Evolutionary conservation across 2,329 filamentous ascomycete genomes (phyloP), one percentile per base, ranked within the genome.

Genomic region (Diaporthe destruens): DNA sequence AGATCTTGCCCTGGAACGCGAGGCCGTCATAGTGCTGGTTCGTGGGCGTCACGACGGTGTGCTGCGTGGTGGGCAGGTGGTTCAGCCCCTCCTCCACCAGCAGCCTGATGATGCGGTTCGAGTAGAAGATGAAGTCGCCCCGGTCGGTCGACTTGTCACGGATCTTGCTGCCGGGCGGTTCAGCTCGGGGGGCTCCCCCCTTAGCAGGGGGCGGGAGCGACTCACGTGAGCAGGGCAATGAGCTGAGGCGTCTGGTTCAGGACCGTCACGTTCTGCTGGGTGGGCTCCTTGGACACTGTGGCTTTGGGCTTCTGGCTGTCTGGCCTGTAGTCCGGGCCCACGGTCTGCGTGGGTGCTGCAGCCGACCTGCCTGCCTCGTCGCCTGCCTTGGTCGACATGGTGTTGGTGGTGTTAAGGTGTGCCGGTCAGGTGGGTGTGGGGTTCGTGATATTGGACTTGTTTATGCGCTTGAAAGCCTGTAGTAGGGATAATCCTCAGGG

Each of bases 121-220:
- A 98, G 86, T 98, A 98, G 85, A 99, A 99, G 80, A 99, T 98
- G 82, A 99, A 99, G 83, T 99, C 96, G 75, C 95, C 96, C 73
- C 96, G 93, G 71, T 92, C 90, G 7, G 96, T 99, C 77, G 92
- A 89, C 82, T 93, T 94, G 83, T 98, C 95, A 78, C 96, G 93
- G 80, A 99, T 98, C 89, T 98, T 98, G 75, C 96, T 98, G 79
- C 29, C 29, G 75, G 71, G 67, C 75, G n/a, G 74, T 74, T 75
- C 11, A 73, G 56, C 53, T 23, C 39, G 8, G 34, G 16, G 39
- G 57, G 29, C 29, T 29, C 34, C 44, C 36, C 34, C 49, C 20
- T 16, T 8, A 29, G n/a, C 32, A 14, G 47, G 53, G 42, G 59
- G 14, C n/a, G 65, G 25, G 29, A 42, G 68, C 51, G 36, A 90